These are phyloP conservation scores for Tuber borchii DNA, from an alignment of 495 filamentous ascomycete genomes.

Conservation along the genomic window DNA sequence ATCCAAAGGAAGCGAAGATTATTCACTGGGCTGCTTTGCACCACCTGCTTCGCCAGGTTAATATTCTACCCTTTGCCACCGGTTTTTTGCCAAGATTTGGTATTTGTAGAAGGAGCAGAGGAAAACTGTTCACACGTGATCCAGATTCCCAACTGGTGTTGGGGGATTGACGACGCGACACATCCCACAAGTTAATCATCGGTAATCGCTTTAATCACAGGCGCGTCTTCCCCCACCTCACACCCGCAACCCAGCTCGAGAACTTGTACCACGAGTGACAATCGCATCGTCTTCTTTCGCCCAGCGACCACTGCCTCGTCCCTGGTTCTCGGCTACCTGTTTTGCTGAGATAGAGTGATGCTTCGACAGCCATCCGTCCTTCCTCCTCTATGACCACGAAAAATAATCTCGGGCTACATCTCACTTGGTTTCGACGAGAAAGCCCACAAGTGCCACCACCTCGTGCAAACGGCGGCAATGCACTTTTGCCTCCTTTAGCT, in stretches of 20 bases:
- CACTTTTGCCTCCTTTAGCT: constrained; percentile 23
- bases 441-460: constrained; percentile 36
- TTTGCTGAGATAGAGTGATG: neutral
- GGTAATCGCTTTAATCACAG: neutral
- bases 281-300: neutral
- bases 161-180: neutral
- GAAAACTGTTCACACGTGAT: neutral
- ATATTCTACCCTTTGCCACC: neutral
- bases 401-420: constrained; percentile 39
- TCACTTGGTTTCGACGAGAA: constrained; percentile 36
- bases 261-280: neutral
- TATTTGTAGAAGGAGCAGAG: neutral
- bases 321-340: neutral
- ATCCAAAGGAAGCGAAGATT: neutral
- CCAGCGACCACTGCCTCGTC: neutral
- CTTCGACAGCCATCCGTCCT: neutral
- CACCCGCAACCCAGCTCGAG: neutral
- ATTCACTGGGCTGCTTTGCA: neutral
- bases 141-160: neutral
- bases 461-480: constrained; percentile 14
- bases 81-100: neutral
- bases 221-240: neutral
- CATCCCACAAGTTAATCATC: neutral
- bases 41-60: neutral
- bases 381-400: constrained; percentile 34